phyloP scores from a whole-genome alignment of 2,329 filamentous ascomycete species.

The Colletotrichum sansevieriae region DNA sequence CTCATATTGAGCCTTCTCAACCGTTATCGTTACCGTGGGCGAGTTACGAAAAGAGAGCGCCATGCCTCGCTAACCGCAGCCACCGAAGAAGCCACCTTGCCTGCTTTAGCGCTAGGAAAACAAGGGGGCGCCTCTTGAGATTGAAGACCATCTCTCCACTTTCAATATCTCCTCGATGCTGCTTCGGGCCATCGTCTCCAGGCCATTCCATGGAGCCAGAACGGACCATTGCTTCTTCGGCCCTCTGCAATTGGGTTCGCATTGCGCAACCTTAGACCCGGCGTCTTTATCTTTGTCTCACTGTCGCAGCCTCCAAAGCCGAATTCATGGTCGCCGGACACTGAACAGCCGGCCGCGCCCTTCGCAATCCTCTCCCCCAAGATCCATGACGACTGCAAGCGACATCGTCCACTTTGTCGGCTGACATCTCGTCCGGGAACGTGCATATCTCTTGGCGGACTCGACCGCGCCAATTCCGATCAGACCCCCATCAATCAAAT shows the following conservation, averaged over 20 bases:
- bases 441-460: slow-evolving; percentile 9
- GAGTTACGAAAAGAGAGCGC: slow-evolving; percentile 14
- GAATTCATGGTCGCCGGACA: slow-evolving; percentile 6
- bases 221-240: slow-evolving; percentile 26
- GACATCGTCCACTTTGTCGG: slow-evolving; percentile 9
- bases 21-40: slow-evolving; percentile 24
- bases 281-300: neutral
- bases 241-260: slow-evolving; percentile 8
- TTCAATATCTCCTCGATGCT: slow-evolving; percentile 23
- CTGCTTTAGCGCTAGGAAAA: slow-evolving; percentile 33
- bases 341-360: neutral
- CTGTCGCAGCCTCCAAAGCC: slow-evolving; percentile 6
- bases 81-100: slow-evolving; percentile 26
- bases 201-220: slow-evolving; percentile 24
- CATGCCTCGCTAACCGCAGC: slow-evolving; percentile 28
- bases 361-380: neutral
- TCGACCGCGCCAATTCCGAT: slow-evolving; percentile 9
- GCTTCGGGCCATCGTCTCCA: slow-evolving; percentile 34
- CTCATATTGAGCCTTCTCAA: neutral
- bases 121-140: slow-evolving; percentile 20
- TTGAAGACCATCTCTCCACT: slow-evolving; percentile 20
- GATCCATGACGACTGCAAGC: slow-evolving; percentile 11
- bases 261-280: neutral
- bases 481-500: slow-evolving; percentile 27
- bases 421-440: slow-evolving; percentile 13